Evolutionary conservation across 2,329 filamentous ascomycete genomes (phyloP), one percentile per base, ranked within the genome.

Genomic region (Fusarium sublunatum): DNA sequence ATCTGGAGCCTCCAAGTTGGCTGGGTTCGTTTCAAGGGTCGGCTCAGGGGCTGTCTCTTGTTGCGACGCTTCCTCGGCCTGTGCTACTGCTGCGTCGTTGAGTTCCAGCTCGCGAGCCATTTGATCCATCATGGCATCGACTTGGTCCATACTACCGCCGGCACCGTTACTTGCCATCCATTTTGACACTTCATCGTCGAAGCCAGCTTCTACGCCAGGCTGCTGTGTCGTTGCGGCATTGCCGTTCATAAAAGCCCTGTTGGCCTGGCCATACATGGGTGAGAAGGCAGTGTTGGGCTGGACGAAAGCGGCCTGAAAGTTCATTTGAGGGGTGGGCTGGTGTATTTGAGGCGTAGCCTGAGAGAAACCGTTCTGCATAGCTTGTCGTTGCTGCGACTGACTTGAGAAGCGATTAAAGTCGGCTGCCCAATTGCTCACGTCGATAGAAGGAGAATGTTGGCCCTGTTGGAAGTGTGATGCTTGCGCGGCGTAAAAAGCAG

Each of bases 91-190:
- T 9, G 71, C 66, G n/a, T 78, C 73, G 58, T 73, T 74, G 51
- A 74, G 70, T 36, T 78, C 76, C 8, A 80, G 67, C 51, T 81
- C 77, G 11, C 71, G 72, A 6, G 79, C 78, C 64, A 81, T 74
- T 51, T 77, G 73, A 32, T 80, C 78, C 76, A 81, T 80, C 49
- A 76, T 75, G 19, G 76, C 77, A 45, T 80, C 77, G 4, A 80
- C 77, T 29, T 79, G 71, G 24, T 74, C 69, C 72, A 79, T 79
- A 36, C 66, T 69, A 8, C 64, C 64, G 4, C 57, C 55, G 7
- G 12, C 31, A 19, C 73, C 71, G 39, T 81, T 75, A 12, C 52
- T 69, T 0, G 75, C 72, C 74, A 80, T 77, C 79, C 79, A 81
- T 24, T 68, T 70, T 6, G 73, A 71, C 74, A 81, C 77, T 38